phyloP scores from a whole-genome alignment of 305 asterid species.

The Fraxinus nigra region DNA sequence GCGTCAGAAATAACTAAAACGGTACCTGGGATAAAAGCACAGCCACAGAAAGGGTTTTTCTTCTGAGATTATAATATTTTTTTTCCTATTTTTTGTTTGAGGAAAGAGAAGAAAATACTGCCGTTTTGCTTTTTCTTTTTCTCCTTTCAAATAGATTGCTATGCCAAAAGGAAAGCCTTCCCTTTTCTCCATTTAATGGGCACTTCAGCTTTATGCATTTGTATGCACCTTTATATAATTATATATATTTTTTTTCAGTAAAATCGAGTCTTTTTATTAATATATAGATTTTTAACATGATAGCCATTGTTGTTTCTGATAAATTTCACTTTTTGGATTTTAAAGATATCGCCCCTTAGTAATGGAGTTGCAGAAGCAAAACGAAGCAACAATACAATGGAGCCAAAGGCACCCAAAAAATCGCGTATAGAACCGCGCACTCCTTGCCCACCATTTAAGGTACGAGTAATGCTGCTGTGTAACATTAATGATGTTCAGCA shows the following conservation, averaged over 20 bases:
- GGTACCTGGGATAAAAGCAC: not conserved
- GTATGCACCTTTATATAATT: constrained; percentile 30
- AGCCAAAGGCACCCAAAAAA: constrained; percentile 61
- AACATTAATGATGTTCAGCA: not conserved
- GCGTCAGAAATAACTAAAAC: not conserved
- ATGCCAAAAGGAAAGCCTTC: constrained; percentile 21
- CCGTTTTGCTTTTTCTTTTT: not conserved
- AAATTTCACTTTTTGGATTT: constrained; percentile 18
- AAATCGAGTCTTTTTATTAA: constrained; percentile 35
- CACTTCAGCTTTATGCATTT: constrained; percentile 63
- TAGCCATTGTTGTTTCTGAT: constrained; percentile 31
- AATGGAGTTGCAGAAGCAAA: constrained; percentile 49
- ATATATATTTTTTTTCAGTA: constrained; percentile 30
- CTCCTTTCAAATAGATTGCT: constrained; percentile 20
- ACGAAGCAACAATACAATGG: constrained; percentile 43
- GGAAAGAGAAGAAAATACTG: not conserved
- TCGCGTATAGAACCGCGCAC: constrained; percentile 61
- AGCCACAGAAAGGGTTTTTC: not conserved
- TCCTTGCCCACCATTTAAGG: constrained; percentile 88
- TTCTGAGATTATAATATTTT: not conserved
- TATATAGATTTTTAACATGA: not conserved
- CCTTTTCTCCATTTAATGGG: constrained; percentile 46
- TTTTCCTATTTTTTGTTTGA: not conserved
- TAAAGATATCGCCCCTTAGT: constrained; percentile 42
- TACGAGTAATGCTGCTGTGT: not conserved